These are phyloP conservation scores for Neurospora sp. DNA, from an alignment of 2,329 filamentous ascomycete genomes.

Conservation along the genomic window DNA sequence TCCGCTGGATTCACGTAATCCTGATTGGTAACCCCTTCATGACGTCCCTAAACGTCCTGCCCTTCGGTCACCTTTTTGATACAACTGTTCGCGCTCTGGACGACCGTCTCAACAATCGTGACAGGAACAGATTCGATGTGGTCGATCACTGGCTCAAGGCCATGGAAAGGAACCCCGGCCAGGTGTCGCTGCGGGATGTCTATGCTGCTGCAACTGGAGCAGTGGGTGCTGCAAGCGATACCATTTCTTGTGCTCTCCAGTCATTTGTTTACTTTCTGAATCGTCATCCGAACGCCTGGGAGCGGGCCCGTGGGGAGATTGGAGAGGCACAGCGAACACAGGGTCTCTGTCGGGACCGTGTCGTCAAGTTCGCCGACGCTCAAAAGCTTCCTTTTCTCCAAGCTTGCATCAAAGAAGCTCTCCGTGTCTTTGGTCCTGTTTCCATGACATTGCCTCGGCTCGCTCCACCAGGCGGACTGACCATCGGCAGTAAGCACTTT, in stretches of 20 bases:
- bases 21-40: slow-evolving; percentile 22
- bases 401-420: slow-evolving; percentile 25
- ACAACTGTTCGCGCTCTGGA: slow-evolving; percentile 18
- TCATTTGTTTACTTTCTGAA: slow-evolving; percentile 20
- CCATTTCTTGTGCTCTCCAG: slow-evolving; percentile 16
- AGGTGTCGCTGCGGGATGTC: slow-evolving; percentile 15
- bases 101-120: slow-evolving; percentile 15
- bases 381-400: slow-evolving; percentile 23
- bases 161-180: slow-evolving; percentile 10
- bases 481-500: slow-evolving; percentile 19
- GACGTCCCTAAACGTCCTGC: slow-evolving; percentile 19
- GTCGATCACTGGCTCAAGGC: slow-evolving; percentile 19
- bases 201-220: slow-evolving; percentile 10
- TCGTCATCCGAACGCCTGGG: slow-evolving; percentile 12
- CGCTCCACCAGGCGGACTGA: slow-evolving; percentile 17
- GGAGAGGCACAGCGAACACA: slow-evolving; percentile 8
- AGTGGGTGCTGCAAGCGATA: slow-evolving; percentile 16
- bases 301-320: slow-evolving; percentile 16
- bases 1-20: slow-evolving; percentile 17
- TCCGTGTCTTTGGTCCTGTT: slow-evolving; percentile 21
- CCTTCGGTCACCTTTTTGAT: slow-evolving; percentile 20
- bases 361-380: slow-evolving; percentile 19
- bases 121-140: slow-evolving; percentile 16
- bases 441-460: slow-evolving; percentile 21
- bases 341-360: slow-evolving; percentile 6